Conservation (phyloP, 176 grass and related monocot genomes). For the Puccinellia tenuiflora region DNA sequence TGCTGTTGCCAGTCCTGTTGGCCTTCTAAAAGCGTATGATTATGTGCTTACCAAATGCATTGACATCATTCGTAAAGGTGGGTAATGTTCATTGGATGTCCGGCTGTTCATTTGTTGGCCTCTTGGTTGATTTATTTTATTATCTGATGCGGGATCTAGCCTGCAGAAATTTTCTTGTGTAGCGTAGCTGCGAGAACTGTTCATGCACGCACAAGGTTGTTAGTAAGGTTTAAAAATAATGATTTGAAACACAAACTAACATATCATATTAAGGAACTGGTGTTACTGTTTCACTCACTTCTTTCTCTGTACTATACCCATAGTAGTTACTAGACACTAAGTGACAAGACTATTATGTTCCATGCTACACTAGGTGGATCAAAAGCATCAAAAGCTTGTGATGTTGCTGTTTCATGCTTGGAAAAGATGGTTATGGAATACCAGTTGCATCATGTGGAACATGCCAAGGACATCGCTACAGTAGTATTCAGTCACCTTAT, state of each 20-base stretch:
- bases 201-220: neutral
- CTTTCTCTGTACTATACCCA: neutral
- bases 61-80: conserved; percentile 62
- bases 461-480: conserved; percentile 59
- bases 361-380: conserved; percentile 48
- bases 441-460: conserved; percentile 44
- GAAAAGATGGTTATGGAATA: conserved; percentile 58
- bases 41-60: conserved; percentile 63
- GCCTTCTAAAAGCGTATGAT: conserved; percentile 64
- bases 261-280: neutral
- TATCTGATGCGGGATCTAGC: neutral
- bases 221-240: no score
- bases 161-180: neutral
- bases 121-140: neutral
- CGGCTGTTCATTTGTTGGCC: neutral
- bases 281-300: neutral
- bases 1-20: conserved; percentile 32
- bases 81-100: conserved; percentile 21
- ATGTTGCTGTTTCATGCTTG: conserved; percentile 82
- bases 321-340: neutral
- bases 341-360: neutral
- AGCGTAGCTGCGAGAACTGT: neutral
- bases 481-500: conserved; percentile 72
- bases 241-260: no score
- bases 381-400: conserved; percentile 63